These are phyloP conservation scores for Pichia sp. DNA, from an alignment of 1,139 yeast genomes.

Conservation along the genomic window DNA sequence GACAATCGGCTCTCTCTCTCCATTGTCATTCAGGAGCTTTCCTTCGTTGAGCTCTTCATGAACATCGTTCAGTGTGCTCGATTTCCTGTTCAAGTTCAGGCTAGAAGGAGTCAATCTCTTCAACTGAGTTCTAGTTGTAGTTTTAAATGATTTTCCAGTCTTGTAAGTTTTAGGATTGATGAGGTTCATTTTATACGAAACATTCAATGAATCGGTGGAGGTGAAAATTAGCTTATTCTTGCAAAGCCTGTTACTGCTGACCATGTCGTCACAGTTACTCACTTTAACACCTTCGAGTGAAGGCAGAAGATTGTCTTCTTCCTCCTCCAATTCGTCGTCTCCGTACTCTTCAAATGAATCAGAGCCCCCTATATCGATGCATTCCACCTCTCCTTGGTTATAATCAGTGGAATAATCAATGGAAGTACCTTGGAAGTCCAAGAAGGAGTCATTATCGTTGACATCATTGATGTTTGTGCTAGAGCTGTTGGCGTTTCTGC, in stretches of 20 bases:
- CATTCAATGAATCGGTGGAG: slow-evolving; percentile 28
- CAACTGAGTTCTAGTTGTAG: slow-evolving; percentile 26
- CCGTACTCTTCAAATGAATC: slow-evolving; percentile 25
- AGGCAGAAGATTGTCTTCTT: slow-evolving; percentile 10
- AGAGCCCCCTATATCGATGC: slow-evolving; percentile 28
- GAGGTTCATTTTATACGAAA: slow-evolving; percentile 28
- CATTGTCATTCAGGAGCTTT: background rate
- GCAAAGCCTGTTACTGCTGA: background rate
- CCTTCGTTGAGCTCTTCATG: background rate
- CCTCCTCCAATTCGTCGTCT: slow-evolving; percentile 20
- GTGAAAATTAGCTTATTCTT: slow-evolving; percentile 7
- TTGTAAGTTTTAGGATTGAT: slow-evolving; percentile 22
- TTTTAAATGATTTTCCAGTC: slow-evolving; percentile 19
- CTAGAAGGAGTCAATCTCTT: slow-evolving; percentile 25
- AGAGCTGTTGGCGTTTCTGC: background rate
- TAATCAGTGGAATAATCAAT: slow-evolving; percentile 21
- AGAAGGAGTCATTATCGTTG: slow-evolving; percentile 7
- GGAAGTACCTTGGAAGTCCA: slow-evolving; percentile 16
- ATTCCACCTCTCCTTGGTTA: slow-evolving; percentile 26
- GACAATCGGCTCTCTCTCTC: slow-evolving; percentile 2
- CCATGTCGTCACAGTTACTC: background rate
- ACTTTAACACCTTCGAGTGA: background rate
- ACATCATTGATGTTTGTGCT: background rate
- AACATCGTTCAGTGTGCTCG: slow-evolving; percentile 4
- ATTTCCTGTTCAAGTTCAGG: slow-evolving; percentile 13